Evolutionary conservation across 176 grass and related monocot genomes (phyloP), one percentile per base, ranked within the genome.

Genomic region (Oryza officinalis): DNA sequence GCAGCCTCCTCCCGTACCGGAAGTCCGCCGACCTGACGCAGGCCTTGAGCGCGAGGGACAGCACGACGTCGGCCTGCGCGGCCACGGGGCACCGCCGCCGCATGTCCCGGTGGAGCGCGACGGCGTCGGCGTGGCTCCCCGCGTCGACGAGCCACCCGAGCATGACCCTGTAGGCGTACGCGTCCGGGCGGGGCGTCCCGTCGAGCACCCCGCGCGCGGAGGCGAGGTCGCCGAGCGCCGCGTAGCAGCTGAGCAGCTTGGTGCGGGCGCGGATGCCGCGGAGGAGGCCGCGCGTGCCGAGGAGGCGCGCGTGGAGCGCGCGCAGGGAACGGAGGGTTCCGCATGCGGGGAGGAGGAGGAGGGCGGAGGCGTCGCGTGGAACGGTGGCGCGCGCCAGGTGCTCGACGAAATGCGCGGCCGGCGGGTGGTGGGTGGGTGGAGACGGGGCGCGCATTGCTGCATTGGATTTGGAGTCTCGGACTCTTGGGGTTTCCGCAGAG

Each of bases 201-300:
- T 91, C 84, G 46, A 94, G 84, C 89, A 91, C 84, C 84, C 33
- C 79, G 69, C 89, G 87, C 50, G 89, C 87, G 25, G 84, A 89
- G 47, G 74, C 84, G 50, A 85, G 1, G 67, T 91, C 87, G n/a
- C 87, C 89, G 0, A 91, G 71, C 43, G 77, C 73, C 1, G 84
- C 72, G 9, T 94, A 94, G 86, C 76, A 88, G 66, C 92, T 94
- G 65, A 87, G 80, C 74, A 94, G 82, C 85, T 94, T 94, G 81
- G 92, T 94, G 65, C 74, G 38, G 10, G 75, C 63, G 61, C 71
- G 65, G 60, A 89, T 81, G 78, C 50, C 37, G 9, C 26, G 25
- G 33, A 87, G 75, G 50, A 87, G 45, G 5, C 82, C 81, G 10
- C 63, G 74, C 18, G 83, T 46, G 27, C 89, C 30, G 37, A 38